A percentile compares a stretch with the other conserved stretches of the same genome.
Conservation (phyloP, 768 basidiomycete species). For the Pulveroboletus sp. region DNA sequence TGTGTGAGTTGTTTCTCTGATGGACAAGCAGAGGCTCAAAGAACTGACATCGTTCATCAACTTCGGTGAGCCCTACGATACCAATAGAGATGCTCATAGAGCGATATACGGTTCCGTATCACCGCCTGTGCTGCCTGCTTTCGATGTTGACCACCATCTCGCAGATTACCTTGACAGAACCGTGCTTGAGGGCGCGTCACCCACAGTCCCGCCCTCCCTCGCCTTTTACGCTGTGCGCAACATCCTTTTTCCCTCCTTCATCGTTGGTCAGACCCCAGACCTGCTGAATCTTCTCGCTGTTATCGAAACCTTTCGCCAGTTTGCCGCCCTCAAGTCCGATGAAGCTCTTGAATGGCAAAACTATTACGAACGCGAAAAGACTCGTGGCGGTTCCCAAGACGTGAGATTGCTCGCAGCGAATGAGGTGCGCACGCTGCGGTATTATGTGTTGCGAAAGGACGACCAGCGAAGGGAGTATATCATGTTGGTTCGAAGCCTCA, state of each 20-base stretch:
- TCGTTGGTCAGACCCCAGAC: conserved; percentile 31
- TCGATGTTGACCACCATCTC: neutral
- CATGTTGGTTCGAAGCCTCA: conserved; percentile 20
- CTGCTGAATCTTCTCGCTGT: conserved; percentile 22
- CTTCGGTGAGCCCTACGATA: conserved; percentile 15
- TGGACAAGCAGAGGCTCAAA: conserved; percentile 8
- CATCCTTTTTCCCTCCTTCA: conserved; percentile 27
- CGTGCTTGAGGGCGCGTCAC: neutral
- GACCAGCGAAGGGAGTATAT: conserved; percentile 21
- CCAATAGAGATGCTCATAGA: conserved; percentile 7
- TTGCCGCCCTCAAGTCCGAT: conserved; percentile 11
- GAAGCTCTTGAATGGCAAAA: conserved; percentile 26
- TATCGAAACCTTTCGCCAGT: conserved; percentile 24
- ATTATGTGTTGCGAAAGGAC: conserved; percentile 12
- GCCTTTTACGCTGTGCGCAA: conserved; percentile 29
- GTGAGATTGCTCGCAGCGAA: conserved; percentile 18
- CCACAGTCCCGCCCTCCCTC: conserved; percentile 12
- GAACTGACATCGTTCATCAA: conserved; percentile 14
- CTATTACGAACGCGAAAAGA: conserved; percentile 16
- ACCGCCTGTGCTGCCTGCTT: neutral
- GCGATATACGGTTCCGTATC: conserved; percentile 16
- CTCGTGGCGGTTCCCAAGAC: conserved; percentile 1
- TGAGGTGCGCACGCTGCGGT: conserved; percentile 12
- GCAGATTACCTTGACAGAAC: conserved; percentile 12
- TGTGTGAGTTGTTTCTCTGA: neutral